A percentile compares a stretch with the other conserved stretches of the same genome.
These are phyloP conservation scores for Knufia fluminis DNA, from an alignment of 2,329 filamentous ascomycete genomes.

Conservation along the genomic window DNA sequence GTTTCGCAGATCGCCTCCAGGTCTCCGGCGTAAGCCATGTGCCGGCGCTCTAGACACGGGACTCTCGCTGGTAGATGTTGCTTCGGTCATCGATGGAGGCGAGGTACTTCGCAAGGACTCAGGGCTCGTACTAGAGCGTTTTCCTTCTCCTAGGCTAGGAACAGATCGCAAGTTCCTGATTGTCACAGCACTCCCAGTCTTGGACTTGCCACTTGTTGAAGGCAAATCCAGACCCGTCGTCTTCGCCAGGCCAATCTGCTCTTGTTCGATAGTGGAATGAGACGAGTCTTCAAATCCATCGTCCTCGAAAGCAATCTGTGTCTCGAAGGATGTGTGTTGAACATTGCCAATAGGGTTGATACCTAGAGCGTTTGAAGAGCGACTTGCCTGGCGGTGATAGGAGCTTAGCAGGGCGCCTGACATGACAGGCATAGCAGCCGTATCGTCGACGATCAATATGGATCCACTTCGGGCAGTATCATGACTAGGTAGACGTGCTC, in stretches of 20 bases:
- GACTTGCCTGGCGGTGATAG: not conserved
- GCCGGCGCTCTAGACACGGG: conserved; percentile 22
- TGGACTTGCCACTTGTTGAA: not conserved
- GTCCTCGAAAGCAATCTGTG: conserved; percentile 1
- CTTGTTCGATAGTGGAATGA: not conserved
- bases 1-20: conserved; percentile 65
- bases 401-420: conserved; percentile 28
- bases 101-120: conserved; percentile 2
- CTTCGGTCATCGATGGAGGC: conserved; percentile 9
- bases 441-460: conserved; percentile 70
- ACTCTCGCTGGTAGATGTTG: conserved; percentile 5
- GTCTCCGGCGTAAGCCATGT: conserved; percentile 59
- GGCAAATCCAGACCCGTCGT: not conserved
- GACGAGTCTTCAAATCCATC: not conserved
- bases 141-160: not conserved
- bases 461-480: conserved; percentile 79
- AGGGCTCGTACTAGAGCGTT: not conserved
- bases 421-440: conserved; percentile 29
- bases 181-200: conserved; percentile 1
- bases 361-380: not conserved
- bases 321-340: not conserved
- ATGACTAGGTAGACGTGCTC: conserved; percentile 36
- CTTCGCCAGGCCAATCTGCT: not conserved
- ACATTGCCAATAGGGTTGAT: not conserved
- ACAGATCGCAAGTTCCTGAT: not conserved